A percentile compares a stretch with the other conserved stretches of the same genome.
Evolutionary conservation across 2,329 filamentous ascomycete species (phyloP).

Genomic region (Balansia obtecta): DNA sequence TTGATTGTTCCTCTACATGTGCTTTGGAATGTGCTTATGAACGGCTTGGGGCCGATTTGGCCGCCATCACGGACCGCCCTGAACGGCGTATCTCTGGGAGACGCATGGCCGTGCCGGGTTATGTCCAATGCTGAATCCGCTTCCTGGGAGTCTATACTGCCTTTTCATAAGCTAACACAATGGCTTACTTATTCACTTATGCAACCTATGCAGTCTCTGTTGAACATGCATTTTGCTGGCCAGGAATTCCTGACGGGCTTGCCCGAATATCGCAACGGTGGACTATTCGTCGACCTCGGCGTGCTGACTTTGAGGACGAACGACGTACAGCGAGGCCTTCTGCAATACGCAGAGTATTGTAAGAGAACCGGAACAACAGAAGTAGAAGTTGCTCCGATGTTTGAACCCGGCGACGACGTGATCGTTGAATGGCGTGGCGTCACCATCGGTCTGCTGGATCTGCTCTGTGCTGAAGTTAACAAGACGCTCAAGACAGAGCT

Average conservation of each 20-base stretch:
- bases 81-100: slow-evolving; percentile 76
- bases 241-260: slow-evolving; percentile 74
- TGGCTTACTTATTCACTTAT: slow-evolving; percentile 93
- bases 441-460: slow-evolving; percentile 48
- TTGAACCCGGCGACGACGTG: slow-evolving; percentile 46
- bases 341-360: slow-evolving; percentile 51
- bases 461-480: slow-evolving; percentile 37
- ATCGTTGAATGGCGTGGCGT: slow-evolving; percentile 55
- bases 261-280: slow-evolving; percentile 87
- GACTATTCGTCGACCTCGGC: slow-evolving; percentile 74
- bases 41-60: slow-evolving; percentile 80
- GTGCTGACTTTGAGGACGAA: slow-evolving; percentile 62
- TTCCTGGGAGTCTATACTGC: slow-evolving; percentile 65
- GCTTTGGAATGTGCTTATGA: slow-evolving; percentile 83
- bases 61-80: slow-evolving; percentile 75
- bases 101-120: slow-evolving; percentile 82
- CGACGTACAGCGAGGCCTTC: slow-evolving; percentile 58
- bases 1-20: slow-evolving; percentile 80
- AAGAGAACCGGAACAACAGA: slow-evolving; percentile 55
- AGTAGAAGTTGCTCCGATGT: slow-evolving; percentile 44
- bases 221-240: slow-evolving; percentile 71
- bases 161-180: slow-evolving; percentile 89
- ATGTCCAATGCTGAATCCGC: slow-evolving; percentile 53
- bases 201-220: slow-evolving; percentile 74
- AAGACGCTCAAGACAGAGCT: slow-evolving; percentile 54